These are phyloP conservation scores for Alternaria hordeiaustralica DNA, from an alignment of 2,329 filamentous ascomycete species.

Conservation along the genomic window DNA sequence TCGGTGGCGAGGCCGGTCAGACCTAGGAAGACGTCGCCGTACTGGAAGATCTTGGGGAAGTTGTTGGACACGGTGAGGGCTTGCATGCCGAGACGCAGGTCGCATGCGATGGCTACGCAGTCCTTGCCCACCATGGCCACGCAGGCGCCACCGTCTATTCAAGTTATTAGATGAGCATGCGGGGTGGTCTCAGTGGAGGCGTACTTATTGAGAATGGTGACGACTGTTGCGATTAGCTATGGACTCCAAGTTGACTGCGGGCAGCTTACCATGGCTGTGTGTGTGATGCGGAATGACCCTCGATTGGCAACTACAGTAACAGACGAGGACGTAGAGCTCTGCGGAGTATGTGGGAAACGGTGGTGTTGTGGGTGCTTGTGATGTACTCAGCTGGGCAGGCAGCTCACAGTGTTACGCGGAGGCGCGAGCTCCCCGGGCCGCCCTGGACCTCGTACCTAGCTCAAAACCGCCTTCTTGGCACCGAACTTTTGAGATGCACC, in stretches of 20 bases:
- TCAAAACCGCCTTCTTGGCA: slow-evolving; percentile 18
- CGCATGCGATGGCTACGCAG: slow-evolving; percentile 99
- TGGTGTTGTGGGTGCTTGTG: slow-evolving; percentile 11
- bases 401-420: slow-evolving; percentile 27
- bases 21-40: slow-evolving; percentile 93
- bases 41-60: slow-evolving; percentile 99
- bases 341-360: not conserved
- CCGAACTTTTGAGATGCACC: slow-evolving; percentile 15
- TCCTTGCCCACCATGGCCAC: slow-evolving; percentile 99
- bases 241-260: slow-evolving; percentile 3
- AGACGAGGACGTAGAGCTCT: not conserved
- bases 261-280: slow-evolving; percentile 49
- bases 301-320: not conserved
- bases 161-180: slow-evolving; percentile 14
- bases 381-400: slow-evolving; percentile 18
- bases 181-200: slow-evolving; percentile 13
- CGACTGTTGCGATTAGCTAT: slow-evolving; percentile 63
- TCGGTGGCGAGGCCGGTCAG: slow-evolving; percentile 97
- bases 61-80: slow-evolving; percentile 98
- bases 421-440: slow-evolving; percentile 12
- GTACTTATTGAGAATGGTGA: slow-evolving; percentile 96
- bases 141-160: slow-evolving; percentile 85
- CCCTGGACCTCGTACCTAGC: slow-evolving; percentile 3
- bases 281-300: slow-evolving; percentile 13
- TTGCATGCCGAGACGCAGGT: slow-evolving; percentile 96